Evolutionary conservation across 306 rosid genomes (phyloP).

Genomic region (Gynostemma pentaphyllum): DNA sequence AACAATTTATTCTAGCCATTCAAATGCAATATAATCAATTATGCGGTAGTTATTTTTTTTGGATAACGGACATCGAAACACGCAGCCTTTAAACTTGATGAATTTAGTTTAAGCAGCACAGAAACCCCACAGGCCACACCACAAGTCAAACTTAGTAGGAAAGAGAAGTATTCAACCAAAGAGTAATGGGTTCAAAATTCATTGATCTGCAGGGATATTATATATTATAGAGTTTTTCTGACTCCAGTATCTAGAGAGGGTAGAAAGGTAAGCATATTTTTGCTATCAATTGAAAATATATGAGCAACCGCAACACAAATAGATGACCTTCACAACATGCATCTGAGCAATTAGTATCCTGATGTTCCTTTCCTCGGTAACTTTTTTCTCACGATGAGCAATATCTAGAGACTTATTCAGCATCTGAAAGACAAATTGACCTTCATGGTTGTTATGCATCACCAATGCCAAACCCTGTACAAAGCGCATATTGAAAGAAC

Average conservation of each 20-base stretch:
- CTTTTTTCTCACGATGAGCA: conserved; percentile 50
- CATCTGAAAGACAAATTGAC: conserved; percentile 64
- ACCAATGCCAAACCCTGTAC: conserved; percentile 77
- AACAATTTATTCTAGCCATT: neutral
- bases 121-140: neutral
- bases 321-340: conserved; percentile 67
- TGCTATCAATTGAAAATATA: neutral
- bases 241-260: neutral
- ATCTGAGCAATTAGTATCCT: conserved; percentile 77
- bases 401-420: conserved; percentile 49
- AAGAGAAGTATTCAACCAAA: neutral
- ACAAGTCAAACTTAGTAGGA: neutral
- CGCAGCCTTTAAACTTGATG: neutral
- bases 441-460: conserved; percentile 81
- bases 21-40: neutral
- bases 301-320: neutral
- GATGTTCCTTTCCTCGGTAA: conserved; percentile 74
- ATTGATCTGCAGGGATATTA: neutral
- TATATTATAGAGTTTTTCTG: neutral
- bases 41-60: neutral
- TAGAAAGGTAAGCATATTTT: neutral
- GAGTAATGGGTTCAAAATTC: neutral
- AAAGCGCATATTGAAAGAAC: neutral
- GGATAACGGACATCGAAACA: neutral
- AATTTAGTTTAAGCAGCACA: neutral